phyloP scores from a whole-genome alignment of 176 grass and related monocot species.

The Pontederia paniculata region DNA sequence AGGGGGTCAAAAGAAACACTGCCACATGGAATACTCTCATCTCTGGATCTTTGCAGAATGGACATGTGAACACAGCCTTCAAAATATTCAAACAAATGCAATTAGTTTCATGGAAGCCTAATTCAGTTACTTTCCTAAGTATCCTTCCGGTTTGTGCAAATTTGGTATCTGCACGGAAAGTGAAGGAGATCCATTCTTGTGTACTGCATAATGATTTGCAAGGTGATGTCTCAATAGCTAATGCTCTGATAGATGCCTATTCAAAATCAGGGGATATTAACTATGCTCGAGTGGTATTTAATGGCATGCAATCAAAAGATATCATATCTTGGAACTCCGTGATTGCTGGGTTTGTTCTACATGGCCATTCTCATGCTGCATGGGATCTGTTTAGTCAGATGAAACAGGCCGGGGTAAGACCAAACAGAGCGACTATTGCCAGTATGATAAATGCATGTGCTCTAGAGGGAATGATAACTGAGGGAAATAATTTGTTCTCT shows the following conservation, averaged over 20 bases:
- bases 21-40: constrained; percentile 81
- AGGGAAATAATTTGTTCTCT: constrained; percentile 38
- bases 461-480: constrained; percentile 35
- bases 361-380: constrained; percentile 42
- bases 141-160: constrained; percentile 60
- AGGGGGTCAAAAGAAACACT: constrained; percentile 50
- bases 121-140: constrained; percentile 56
- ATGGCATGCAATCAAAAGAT: constrained; percentile 39
- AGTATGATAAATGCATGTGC: constrained; percentile 52
- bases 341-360: constrained; percentile 36
- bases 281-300: constrained; percentile 43
- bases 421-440: constrained; percentile 46
- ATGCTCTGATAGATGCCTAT: constrained; percentile 53
- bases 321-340: constrained; percentile 67
- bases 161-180: constrained; percentile 40
- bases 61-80: constrained; percentile 42
- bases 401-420: constrained; percentile 30
- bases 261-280: constrained; percentile 56
- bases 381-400: constrained; percentile 33
- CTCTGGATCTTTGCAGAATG: constrained; percentile 53
- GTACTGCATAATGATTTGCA: constrained; percentile 43
- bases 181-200: constrained; percentile 54
- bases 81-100: constrained; percentile 63
- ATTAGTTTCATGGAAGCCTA: constrained; percentile 26
- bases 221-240: constrained; percentile 41